Conservation (phyloP, 768 basidiomycete genomes). For the Amanita brunnescens region DNA sequence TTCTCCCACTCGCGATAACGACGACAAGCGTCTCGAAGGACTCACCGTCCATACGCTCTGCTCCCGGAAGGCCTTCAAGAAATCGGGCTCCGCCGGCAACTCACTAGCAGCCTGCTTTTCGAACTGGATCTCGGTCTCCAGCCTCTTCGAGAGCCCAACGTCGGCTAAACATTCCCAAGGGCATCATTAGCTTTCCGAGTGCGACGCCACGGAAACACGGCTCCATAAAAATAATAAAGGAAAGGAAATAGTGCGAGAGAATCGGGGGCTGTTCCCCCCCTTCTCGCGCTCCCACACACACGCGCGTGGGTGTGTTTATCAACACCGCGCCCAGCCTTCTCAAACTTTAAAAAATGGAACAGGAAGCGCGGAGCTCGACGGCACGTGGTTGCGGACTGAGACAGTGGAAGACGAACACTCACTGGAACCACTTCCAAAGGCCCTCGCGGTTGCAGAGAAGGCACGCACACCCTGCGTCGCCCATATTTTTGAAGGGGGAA, state of each 20-base stretch:
- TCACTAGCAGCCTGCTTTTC: constrained; percentile 55
- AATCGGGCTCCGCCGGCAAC: constrained; percentile 48
- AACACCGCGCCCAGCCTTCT: neutral
- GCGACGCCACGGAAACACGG: neutral
- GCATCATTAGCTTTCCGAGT: neutral
- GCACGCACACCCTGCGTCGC: neutral
- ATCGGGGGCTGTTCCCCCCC: neutral
- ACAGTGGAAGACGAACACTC: neutral
- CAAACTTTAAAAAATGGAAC: neutral
- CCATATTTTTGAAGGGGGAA: neutral
- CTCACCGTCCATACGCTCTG: constrained; percentile 75
- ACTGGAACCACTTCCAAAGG: constrained; percentile 6
- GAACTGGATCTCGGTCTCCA: constrained; percentile 78
- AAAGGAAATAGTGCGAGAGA: neutral
- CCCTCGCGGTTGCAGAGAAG: constrained; percentile 12
- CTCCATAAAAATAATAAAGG: neutral
- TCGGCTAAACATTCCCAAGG: constrained; percentile 43
- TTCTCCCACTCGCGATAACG: neutral
- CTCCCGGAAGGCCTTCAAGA: constrained; percentile 64
- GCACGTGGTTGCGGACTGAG: neutral
- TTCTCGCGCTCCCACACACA: neutral
- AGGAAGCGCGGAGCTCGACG: neutral
- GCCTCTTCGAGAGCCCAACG: constrained; percentile 61
- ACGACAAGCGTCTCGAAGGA: neutral
- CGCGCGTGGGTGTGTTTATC: neutral